Evolutionary conservation across 306 rosid species (phyloP).

Genomic region (Medicago arabica): DNA sequence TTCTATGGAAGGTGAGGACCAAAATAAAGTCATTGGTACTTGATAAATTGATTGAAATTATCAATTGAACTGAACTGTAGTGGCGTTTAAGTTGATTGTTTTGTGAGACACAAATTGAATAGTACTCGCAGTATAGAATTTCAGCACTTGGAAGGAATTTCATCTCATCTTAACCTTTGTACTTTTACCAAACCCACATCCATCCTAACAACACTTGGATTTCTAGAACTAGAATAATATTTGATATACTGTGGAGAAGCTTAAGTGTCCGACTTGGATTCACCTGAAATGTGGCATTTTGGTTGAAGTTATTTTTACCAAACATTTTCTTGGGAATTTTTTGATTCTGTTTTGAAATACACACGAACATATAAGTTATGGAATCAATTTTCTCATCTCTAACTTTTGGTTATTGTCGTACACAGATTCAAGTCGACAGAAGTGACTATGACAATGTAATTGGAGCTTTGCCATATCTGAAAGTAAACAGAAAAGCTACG

Average conservation of each 20-base stretch:
- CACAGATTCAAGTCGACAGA: constrained; percentile 71
- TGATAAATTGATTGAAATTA: constrained; percentile 2
- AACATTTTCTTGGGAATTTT: not conserved
- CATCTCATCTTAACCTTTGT: constrained; percentile 1
- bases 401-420: constrained; percentile 32
- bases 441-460: constrained; percentile 94
- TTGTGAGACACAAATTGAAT: constrained; percentile 18
- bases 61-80: not conserved
- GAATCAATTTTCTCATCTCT: constrained; percentile 42
- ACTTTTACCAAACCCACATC: constrained; percentile 20
- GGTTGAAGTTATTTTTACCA: not conserved
- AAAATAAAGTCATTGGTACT: constrained; percentile 17
- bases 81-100: constrained; percentile 23
- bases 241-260: not conserved
- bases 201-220: not conserved
- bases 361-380: not conserved
- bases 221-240: constrained; percentile 20
- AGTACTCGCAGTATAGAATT: not conserved
- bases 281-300: too few species aligned
- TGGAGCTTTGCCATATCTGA: constrained; percentile 85
- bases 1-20: constrained; percentile 19
- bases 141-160: not conserved
- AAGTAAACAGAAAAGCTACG: constrained; percentile 77
- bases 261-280: constrained; percentile 13
- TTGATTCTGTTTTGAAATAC: not conserved